These are phyloP conservation scores for Ramaria rubella DNA, from an alignment of 768 basidiomycete species.

Conservation along the genomic window DNA sequence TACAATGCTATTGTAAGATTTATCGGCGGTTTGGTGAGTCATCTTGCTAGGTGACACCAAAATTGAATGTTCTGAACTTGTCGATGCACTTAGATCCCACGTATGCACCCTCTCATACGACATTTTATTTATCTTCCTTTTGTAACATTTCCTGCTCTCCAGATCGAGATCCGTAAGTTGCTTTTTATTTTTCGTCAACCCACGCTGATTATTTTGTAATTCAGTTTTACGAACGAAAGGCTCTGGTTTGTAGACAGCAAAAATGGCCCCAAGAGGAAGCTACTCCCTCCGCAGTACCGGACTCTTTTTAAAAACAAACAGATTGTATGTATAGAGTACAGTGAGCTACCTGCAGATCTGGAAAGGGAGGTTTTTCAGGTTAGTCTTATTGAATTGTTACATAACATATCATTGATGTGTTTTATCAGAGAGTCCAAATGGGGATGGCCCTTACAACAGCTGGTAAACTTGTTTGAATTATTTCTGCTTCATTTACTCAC, in stretches of 20 bases:
- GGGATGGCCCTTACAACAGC: constrained; percentile 23
- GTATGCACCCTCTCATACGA: neutral
- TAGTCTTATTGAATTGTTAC: constrained; percentile 11
- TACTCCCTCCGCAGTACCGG: constrained; percentile 50
- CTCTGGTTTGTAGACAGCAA: constrained; percentile 41
- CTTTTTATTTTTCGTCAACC: neutral
- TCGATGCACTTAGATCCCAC: neutral
- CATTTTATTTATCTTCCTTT: neutral
- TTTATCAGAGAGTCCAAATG: constrained; percentile 22
- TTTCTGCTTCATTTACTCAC: neutral
- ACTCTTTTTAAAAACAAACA: constrained; percentile 66
- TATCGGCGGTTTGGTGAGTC: constrained; percentile 1
- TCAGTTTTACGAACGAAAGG: constrained; percentile 40
- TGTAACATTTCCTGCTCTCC: neutral
- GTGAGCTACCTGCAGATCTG: constrained; percentile 45
- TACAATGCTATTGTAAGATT: constrained; percentile 6
- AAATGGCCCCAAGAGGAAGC: constrained; percentile 13
- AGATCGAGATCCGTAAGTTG: constrained; percentile 45
- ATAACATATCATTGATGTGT: neutral
- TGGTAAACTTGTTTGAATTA: constrained; percentile 7
- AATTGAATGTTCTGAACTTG: neutral
- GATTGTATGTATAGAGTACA: constrained; percentile 76
- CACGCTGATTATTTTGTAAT: constrained; percentile 9
- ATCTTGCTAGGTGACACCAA: neutral
- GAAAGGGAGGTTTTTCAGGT: constrained; percentile 74